Evolutionary conservation across 2,329 filamentous ascomycete species (phyloP).

Genomic region (Microdochium paspali): DNA sequence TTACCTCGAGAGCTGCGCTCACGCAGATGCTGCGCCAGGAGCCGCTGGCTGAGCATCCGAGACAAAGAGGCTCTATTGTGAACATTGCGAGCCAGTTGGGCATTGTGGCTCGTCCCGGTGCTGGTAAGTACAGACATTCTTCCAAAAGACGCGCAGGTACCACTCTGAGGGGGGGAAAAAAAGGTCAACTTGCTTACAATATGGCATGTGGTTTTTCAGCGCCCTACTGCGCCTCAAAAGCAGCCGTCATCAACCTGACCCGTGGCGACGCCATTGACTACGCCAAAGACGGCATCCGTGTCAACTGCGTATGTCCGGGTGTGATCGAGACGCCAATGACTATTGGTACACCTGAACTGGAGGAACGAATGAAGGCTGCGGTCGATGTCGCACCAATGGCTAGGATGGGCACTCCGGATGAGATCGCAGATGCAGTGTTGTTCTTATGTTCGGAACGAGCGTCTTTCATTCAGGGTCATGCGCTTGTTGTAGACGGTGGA

Average conservation of each 20-base stretch:
- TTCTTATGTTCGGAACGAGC: conserved; percentile 38
- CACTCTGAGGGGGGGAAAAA: no score
- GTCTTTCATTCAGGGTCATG: conserved; percentile 41
- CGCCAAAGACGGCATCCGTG: conserved; percentile 27
- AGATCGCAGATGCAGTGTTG: conserved; percentile 37
- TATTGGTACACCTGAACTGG: conserved; percentile 26
- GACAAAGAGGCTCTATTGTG: conserved; percentile 36
- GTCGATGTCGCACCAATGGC: conserved; percentile 38
- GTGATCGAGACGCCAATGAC: conserved; percentile 37
- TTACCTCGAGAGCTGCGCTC: conserved; percentile 33
- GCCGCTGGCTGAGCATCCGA: conserved; percentile 26
- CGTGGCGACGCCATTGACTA: conserved; percentile 47
- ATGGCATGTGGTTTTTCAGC: conserved; percentile 19
- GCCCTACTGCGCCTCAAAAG: conserved; percentile 48
- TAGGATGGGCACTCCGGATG: conserved; percentile 37
- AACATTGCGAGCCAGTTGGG: conserved; percentile 44
- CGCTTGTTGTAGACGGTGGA: conserved; percentile 42
- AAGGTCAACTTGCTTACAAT: not conserved
- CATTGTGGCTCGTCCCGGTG: conserved; percentile 33
- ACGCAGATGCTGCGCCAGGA: conserved; percentile 35
- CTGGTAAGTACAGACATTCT: conserved; percentile 22
- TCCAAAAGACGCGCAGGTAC: no score
- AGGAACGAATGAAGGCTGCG: conserved; percentile 26
- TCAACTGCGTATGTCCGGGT: conserved; percentile 30
- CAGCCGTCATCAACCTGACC: conserved; percentile 49